These are phyloP conservation scores for Caulochytrium protostelioides DNA, from an alignment of 371 early-diverging fungal species.

Conservation along the genomic window DNA sequence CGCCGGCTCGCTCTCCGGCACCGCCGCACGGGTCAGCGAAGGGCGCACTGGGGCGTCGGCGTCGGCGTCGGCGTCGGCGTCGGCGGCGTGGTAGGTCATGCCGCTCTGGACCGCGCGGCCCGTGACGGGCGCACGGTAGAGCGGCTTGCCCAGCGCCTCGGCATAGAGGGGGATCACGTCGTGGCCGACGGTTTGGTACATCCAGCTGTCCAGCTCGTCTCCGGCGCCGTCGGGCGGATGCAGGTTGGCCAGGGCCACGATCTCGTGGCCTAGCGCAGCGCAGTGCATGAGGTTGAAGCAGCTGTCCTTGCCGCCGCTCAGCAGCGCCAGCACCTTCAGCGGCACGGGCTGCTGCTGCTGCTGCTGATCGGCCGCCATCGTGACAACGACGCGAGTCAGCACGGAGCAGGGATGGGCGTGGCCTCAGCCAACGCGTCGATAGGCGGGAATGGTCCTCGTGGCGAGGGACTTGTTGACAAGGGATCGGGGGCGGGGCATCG, in stretches of 20 bases:
- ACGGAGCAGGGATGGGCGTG: too few relatives aligned
- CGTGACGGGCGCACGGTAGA: constrained; percentile 55
- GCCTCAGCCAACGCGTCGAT: too few relatives aligned
- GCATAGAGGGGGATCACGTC: constrained; percentile 65
- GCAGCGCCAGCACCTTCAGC: too few relatives aligned
- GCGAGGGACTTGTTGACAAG: too few relatives aligned
- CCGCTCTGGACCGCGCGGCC: constrained; percentile 41
- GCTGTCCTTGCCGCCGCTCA: constrained; percentile 99
- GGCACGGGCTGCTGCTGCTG: too few relatives aligned
- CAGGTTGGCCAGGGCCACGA: constrained; percentile 86
- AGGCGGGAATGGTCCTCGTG: too few relatives aligned
- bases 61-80: constrained; percentile 30
- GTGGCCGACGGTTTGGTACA: constrained; percentile 98
- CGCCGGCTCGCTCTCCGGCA: constrained; percentile 19
- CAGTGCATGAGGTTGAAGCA: constrained; percentile 91
- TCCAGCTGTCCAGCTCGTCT: constrained; percentile 91
- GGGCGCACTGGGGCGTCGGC: too few relatives aligned
- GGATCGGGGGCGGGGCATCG: too few relatives aligned
- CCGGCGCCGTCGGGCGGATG: constrained; percentile 39
- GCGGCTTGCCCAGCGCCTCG: constrained; percentile 74
- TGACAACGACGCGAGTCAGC: too few relatives aligned
- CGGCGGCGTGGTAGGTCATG: constrained; percentile 19
- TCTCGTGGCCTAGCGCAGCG: constrained; percentile 78
- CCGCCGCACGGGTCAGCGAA: too few relatives aligned
- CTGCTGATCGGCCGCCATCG: too few relatives aligned